These are phyloP conservation scores for Globisporangium acanthophoron DNA, from an alignment of 352 stramenopile genomes.

Conservation along the genomic window DNA sequence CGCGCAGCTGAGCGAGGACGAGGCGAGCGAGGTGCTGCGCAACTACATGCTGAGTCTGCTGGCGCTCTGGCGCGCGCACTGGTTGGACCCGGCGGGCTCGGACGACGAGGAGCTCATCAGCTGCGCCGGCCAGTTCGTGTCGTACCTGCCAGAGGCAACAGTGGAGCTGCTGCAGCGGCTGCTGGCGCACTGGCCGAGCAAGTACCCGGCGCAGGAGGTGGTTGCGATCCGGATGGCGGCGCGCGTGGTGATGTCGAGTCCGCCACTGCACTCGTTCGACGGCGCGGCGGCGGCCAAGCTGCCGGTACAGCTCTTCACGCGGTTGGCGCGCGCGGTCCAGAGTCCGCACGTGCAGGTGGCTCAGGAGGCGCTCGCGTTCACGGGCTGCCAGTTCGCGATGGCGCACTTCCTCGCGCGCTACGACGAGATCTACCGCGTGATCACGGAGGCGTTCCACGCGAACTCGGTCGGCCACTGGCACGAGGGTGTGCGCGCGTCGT, in stretches of 20 bases:
- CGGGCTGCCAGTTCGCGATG: constrained; percentile 74
- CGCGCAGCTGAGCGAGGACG: constrained; percentile 17
- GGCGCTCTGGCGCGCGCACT: constrained; percentile 67
- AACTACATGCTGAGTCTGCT: constrained; percentile 69
- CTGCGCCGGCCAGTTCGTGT: constrained; percentile 79
- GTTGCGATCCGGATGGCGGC: constrained; percentile 76
- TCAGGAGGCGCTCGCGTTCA: constrained; percentile 80
- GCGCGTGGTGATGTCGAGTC: constrained; percentile 81
- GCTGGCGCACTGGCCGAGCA: constrained; percentile 56
- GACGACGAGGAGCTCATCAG: constrained; percentile 83
- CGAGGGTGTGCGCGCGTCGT: constrained; percentile 55
- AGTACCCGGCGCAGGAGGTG: constrained; percentile 63
- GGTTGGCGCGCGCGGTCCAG: constrained; percentile 47
- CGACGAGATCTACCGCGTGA: constrained; percentile 49
- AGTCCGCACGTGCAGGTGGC: constrained; percentile 66
- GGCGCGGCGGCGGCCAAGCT: constrained; percentile 13
- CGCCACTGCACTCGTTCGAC: constrained; percentile 49
- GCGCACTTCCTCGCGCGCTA: constrained; percentile 69
- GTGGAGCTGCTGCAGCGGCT: constrained; percentile 44
- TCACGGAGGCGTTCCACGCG: constrained; percentile 59
- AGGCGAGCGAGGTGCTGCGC: constrained; percentile 49
- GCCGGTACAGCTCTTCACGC: constrained; percentile 49
- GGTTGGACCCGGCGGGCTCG: constrained; percentile 64
- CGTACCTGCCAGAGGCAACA: constrained; percentile 66
- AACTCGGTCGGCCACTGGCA: constrained; percentile 72